Evolutionary conservation across 345 rosid species (phyloP), one percentile per base, ranked within the genome.

Genomic region (Melastoma malabathricum): DNA sequence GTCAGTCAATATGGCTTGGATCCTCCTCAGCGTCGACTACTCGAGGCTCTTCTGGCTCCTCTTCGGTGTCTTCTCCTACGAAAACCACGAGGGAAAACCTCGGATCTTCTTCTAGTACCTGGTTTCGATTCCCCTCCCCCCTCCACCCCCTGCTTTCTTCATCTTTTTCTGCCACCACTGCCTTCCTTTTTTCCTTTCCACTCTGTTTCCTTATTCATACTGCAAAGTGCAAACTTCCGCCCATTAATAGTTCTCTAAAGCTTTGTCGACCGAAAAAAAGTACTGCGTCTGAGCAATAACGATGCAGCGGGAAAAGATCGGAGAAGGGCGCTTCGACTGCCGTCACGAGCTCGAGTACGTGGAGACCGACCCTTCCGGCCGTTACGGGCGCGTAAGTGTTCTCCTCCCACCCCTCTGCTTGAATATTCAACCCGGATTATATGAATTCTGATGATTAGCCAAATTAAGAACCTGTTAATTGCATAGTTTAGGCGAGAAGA

Each of bases 11-110:
- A 86, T 81, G 94, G 86, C 79, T 29, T 78, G 73, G 74, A 68
- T 89, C 61, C 73, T 89, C 75, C 84, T 90, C 6, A 53, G 71
- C 39, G 68, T 90, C 45, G 92, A 86, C 65, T 82, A 76, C 65
- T 82, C 83, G 0, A 76, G 79, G 67, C 82, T 83, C 38, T 83
- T 80, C 58, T 80, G 96, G 92, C 51, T 83, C 54, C 62, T 84
- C 46, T 86, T 76, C 47, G 78, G 88, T 34, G 76, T 89, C 44
- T 89, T 81, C 69, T 68, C 94, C 48, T 86, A 83, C 56, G 94
- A 90, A 69, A 80, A 86, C 60, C 94, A 83, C 44, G 90, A 83
- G 56, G 92, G 94, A 59, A 90, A 86, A 56, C 96, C 87, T 58
- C 75, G 79, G 82, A 83, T 90, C 64, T 48, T 74, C 76, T 73